Evolutionary conservation across 2,329 filamentous ascomycete species (phyloP), one percentile per base, ranked within the genome.

Genomic region (Metarhizium humberi): DNA sequence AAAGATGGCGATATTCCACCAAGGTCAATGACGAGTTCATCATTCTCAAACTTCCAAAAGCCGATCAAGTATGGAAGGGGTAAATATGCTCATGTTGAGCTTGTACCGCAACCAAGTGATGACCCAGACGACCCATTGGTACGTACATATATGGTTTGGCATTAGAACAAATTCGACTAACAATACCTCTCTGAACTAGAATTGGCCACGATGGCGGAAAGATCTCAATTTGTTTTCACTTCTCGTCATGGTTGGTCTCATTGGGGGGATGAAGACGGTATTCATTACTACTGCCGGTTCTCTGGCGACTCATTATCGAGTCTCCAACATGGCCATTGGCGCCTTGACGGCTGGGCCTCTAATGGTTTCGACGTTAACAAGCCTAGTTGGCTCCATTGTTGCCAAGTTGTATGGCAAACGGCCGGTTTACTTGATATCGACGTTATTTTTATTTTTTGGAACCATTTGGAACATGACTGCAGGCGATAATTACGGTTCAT

Each of bases 141-240:
- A 69, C 54, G 75, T 65, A 47, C 14, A n/a, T 25, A 16, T 42
- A 16, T 34, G 32, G 29, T 54, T 54, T 13, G 48, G 18, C 42
- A 36, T 30, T 18, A 4, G 36, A 36, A 13, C 43, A 14, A 16
- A 51, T 48, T 40, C 14, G n/a, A 16, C 1, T 2, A 3, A 7
- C n/a, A 20, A 45, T 20, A 20, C 3, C 10, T 18, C 16, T 6
- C 16, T 20, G 10, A 29, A 38, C 5, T 57, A 81, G 76, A 84
- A 84, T 61, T 84, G 80, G 81, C 73, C 77, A 3, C 57, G 65
- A 30, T 79, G 77, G 75, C 78, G 75, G 57, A 82, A 81, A 55
- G 75, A 81, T 49, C 51, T 66, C 10, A 76, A 78, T 56, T 72
- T 79, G 29, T 62, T 67, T 3, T 69, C 77, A 1, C 63, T 84